Percentiles rank a stretch among this genome's conserved stretches.
Conservation (phyloP, 2,329 filamentous ascomycete species). For the Botrytis paeoniae region DNA sequence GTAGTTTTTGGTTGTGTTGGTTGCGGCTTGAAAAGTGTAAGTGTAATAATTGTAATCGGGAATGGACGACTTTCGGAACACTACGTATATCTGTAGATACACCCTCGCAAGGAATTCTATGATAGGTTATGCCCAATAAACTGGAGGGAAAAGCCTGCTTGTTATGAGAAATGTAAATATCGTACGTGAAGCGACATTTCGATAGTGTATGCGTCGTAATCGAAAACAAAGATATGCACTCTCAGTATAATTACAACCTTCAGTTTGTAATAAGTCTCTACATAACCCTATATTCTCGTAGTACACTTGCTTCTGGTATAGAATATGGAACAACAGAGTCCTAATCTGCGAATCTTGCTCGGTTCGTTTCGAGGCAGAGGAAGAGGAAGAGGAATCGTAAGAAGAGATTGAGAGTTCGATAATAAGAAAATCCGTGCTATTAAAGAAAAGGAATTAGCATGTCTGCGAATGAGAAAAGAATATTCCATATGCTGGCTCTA, state of each 20-base stretch:
- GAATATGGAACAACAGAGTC: neutral
- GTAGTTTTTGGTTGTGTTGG: neutral
- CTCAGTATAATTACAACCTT: neutral
- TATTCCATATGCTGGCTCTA: accelerated
- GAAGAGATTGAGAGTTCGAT: neutral
- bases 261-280: neutral
- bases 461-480: neutral
- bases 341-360: neutral
- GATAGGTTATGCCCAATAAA: neutral
- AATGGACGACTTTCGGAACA: neutral
- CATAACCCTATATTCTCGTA: neutral
- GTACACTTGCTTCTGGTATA: neutral
- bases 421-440: neutral
- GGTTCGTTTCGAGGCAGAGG: neutral
- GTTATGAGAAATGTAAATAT: neutral
- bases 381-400: neutral
- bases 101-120: neutral
- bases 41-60: neutral
- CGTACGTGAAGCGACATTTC: neutral
- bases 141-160: neutral
- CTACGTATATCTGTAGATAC: neutral
- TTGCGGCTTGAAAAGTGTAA: neutral
- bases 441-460: neutral
- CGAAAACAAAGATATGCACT: neutral
- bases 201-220: neutral